These are phyloP conservation scores for Paramecium caudatum DNA, from an alignment of 73 alveolate genomes.

Conservation along the genomic window DNA sequence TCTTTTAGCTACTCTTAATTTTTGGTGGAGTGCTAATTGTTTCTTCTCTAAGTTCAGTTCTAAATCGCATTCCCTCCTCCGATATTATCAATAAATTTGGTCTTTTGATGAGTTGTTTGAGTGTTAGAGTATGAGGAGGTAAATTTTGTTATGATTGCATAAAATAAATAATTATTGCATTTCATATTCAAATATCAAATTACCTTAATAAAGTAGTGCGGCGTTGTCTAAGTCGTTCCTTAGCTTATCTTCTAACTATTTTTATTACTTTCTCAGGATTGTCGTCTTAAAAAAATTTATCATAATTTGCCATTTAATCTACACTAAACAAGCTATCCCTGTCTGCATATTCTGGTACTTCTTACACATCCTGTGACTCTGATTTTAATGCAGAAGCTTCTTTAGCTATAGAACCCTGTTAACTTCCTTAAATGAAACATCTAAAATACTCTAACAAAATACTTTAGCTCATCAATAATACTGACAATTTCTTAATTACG, in stretches of 20 bases:
- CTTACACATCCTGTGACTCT: no score
- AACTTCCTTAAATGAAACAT: no score
- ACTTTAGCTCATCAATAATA: constrained; percentile 16
- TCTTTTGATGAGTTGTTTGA: neutral
- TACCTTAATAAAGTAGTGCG: neutral
- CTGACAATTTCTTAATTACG: neutral
- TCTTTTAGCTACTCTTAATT: neutral
- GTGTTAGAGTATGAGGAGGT: constrained; percentile 37
- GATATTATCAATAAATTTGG: constrained; percentile 13
- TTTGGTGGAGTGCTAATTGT: neutral
- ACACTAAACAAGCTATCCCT: constrained; percentile 3
- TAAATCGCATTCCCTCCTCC: constrained; percentile 24
- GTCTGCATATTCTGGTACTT: no score
- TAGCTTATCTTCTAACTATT: neutral
- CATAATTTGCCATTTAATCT: constrained; percentile 8
- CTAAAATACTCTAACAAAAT: no score
- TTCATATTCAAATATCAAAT: neutral
- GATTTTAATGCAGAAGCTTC: no score
- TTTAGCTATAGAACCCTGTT: no score
- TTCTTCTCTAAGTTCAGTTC: constrained; percentile 31
- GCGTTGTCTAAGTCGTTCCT: neutral
- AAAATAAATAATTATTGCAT: neutral
- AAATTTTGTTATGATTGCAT: constrained; percentile 16
- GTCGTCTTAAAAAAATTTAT: neutral
- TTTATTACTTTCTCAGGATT: constrained; percentile 14